Evolutionary conservation across 208 protist genomes (phyloP).

Genomic region (Trypanosoma caninum): DNA sequence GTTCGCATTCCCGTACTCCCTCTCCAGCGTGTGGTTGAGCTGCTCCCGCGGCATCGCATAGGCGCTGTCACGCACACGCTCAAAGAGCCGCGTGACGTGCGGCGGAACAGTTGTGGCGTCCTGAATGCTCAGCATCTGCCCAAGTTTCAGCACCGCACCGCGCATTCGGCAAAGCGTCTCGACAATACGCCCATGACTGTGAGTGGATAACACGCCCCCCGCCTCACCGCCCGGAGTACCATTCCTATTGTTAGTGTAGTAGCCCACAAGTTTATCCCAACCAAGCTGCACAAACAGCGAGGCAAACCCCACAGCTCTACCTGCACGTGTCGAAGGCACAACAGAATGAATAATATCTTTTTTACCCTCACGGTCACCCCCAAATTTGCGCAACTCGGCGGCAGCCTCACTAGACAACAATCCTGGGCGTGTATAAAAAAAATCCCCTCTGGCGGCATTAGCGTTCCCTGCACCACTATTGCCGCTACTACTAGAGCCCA

Average conservation of each 20-base stretch:
- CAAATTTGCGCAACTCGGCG: neutral
- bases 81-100: constrained; percentile 72
- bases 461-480: neutral
- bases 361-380: neutral
- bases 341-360: constrained; percentile 28
- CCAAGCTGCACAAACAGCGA: constrained; percentile 65
- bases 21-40: constrained; percentile 45
- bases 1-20: constrained; percentile 35
- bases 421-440: neutral
- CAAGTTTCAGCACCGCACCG: constrained; percentile 93
- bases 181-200: constrained; percentile 80
- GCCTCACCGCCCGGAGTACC: neutral
- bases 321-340: constrained; percentile 57
- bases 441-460: neutral
- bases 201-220: constrained; percentile 33
- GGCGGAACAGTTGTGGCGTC: constrained; percentile 70
- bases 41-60: constrained; percentile 81
- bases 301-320: constrained; percentile 58
- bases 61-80: constrained; percentile 77
- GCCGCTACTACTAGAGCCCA: neutral
- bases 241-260: constrained; percentile 6
- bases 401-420: neutral
- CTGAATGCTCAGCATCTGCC: constrained; percentile 95
- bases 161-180: constrained; percentile 95
- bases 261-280: constrained; percentile 53